Evolutionary conservation across 208 protist genomes (phyloP), one percentile per base, ranked within the genome.

Genomic region (Acanthamoeba castellanii): DNA sequence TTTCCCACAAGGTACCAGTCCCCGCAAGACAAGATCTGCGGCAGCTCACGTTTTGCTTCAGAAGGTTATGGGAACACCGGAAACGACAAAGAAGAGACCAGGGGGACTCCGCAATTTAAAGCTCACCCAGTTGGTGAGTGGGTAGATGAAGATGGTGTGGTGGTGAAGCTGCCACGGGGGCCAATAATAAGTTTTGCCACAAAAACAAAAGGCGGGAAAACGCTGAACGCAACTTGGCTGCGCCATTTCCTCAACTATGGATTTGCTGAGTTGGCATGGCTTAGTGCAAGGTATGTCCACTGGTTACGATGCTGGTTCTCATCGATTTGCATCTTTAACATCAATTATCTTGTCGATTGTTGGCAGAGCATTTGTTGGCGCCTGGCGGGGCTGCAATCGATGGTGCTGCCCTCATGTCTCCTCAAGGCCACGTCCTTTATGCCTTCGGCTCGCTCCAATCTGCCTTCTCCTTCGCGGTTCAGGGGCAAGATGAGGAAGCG

Each of bases 371-470:
- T 20, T 30, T 87, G n/a, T 1, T 87, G 47, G 11, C 11, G 2
- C 78, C 64, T 2, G 78, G 50, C 8, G 32, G 50, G 5, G 78
- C 14, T 22, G 78, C 27, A 16, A 16, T 87, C 25, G 78, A 87
- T 11, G 78, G 78, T 61, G 78, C 20, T 14, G 78, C 78, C 14
- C 78, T 87, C 2, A 7, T 87, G 16, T 87, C 78, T 4, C 78
- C 78, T 0, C 78, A 42, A 20, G 78, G 78, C 20, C n/a, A 87
- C 7, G 47, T 87, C 50, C 20, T 87, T 27, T 87, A 87, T 64
- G 78, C 78, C 8, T 55, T 64, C 30, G 78, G 78, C 6, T n/a
- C 47, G n/a, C 78, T 87, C 8, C 78, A 87, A 27, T 25, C 78
- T 5, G 78, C 42, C 20, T 61, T 87, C 25, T 30, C 78, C 14